Conservation (phyloP, 2,329 filamentous ascomycete genomes). For the Dactylellina cionopaga region DNA sequence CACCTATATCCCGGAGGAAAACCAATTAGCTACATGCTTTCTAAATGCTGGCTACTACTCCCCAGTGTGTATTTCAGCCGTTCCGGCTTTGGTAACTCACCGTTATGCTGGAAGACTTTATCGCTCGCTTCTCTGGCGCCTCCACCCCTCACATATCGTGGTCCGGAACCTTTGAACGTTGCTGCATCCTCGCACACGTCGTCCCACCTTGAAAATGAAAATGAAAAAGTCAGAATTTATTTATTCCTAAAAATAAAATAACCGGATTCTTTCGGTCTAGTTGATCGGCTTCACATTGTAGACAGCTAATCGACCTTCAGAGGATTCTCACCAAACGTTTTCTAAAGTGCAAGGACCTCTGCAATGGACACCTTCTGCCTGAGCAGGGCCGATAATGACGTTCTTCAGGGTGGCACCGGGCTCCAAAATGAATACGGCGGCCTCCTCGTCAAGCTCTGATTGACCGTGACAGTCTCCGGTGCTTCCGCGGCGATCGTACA, state of each 20-base stretch:
- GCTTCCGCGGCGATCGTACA: constrained; percentile 30
- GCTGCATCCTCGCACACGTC: constrained; percentile 63
- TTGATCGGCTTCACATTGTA: too few species aligned
- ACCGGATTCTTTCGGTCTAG: too few species aligned
- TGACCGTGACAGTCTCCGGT: constrained; percentile 20
- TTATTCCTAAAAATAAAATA: too few species aligned
- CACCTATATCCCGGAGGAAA: not conserved
- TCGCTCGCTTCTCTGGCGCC: constrained; percentile 59
- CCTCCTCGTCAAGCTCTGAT: constrained; percentile 23
- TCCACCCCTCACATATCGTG: constrained; percentile 60
- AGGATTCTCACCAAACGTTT: constrained; percentile 60
- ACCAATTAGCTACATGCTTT: too few species aligned
- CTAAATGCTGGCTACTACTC: too few species aligned
- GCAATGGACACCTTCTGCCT: constrained; percentile 67
- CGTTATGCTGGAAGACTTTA: constrained; percentile 61
- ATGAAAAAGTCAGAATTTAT: too few species aligned
- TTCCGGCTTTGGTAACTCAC: constrained; percentile 25
- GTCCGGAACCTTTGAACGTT: constrained; percentile 58
- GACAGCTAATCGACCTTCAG: not conserved
- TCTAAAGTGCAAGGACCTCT: constrained; percentile 64
- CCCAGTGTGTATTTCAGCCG: too few species aligned
- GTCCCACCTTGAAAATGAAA: constrained; percentile 60
- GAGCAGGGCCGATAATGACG: constrained; percentile 67
- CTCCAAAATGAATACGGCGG: constrained; percentile 67
- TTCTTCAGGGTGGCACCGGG: constrained; percentile 66